Evolutionary conservation across 1,284 basidiomycete species (phyloP), one percentile per base, ranked within the genome.

Genomic region (Cryptococcus depauperatus): DNA sequence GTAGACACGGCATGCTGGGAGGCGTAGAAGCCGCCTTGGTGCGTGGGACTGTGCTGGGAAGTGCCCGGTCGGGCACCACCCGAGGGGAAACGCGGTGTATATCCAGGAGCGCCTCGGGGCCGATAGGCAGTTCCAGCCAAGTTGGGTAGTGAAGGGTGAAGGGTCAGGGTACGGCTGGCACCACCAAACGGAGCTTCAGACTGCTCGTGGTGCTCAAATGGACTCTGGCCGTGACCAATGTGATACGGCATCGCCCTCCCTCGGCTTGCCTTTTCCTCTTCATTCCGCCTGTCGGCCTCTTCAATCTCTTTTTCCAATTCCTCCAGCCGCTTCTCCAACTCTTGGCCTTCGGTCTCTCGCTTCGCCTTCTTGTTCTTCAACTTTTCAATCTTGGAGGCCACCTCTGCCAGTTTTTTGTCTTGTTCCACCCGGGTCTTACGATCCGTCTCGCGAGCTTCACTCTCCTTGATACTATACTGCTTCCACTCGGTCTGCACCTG

Each of bases 301-400:
- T 67, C 67, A n/a, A 56, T 58, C 37, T 56, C 55, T 43, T 60
- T 57, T 38, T 65, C 62, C 11, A 71, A 51, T n/a, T 68, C 66
- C 26, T 66, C 62, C 8, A 70, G 44, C 32, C 55, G 50, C 37
- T 56, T 58, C 44, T 64, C 57, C 13, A 71, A 47, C 38, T 70
- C 66, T 18, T 52, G 48, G 23, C 58, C 61, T 48, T 71, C 69
- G 9, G 52, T 50, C 30, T 64, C 60, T 47, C 62, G 62, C 54
- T 61, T 65, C 29, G 65, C 66, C 72, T 81, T 80, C 69, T 80
- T 80, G 59, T 57, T 71, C 62, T 79, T 79, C 52, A 79, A 66
- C 62, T 83, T 83, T 69, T 86, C 83, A 63, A 89, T 81, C 71
- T 82, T 85, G 74, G 82, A 82, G 14, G 53, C 52, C 2, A 68